Conservation (phyloP, 1,284 basidiomycete genomes). For the Bjerkandera adusta region DNA sequence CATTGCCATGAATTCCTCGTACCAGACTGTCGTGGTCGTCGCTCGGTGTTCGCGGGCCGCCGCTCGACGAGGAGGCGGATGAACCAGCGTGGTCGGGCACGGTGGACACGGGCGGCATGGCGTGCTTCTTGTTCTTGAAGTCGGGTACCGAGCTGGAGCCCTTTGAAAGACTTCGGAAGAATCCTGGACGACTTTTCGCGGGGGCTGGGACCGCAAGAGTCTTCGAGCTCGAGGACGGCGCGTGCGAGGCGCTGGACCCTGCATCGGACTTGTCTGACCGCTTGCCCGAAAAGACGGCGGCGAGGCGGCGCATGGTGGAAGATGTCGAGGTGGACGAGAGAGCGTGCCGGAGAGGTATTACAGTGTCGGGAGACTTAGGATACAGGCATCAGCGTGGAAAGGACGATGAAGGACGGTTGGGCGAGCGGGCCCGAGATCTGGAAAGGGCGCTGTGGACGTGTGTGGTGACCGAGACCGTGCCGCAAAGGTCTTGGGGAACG, state of each 20-base stretch:
- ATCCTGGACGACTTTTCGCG: conserved; percentile 26
- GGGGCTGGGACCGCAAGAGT: conserved; percentile 9
- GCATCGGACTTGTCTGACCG: conserved; percentile 46
- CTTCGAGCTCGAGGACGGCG: conserved; percentile 14
- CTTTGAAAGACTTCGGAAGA: conserved; percentile 32
- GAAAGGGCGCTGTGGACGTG: not conserved
- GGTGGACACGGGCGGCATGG: conserved; percentile 21
- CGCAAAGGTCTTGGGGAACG: not conserved
- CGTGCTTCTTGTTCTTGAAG: conserved; percentile 9
- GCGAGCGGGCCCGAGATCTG: conserved; percentile 1
- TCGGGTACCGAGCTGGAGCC: conserved; percentile 19
- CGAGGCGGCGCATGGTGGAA: conserved; percentile 47
- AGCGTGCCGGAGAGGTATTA: conserved; percentile 1
- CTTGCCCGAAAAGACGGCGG: conserved; percentile 52
- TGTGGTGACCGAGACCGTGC: conserved; percentile 1
- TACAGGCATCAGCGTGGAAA: conserved; percentile 11
- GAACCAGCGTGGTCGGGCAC: conserved; percentile 32
- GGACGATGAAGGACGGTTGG: not conserved
- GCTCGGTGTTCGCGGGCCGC: conserved; percentile 58
- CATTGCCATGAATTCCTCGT: conserved; percentile 24
- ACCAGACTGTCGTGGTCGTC: conserved; percentile 47
- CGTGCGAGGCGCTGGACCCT: conserved; percentile 23
- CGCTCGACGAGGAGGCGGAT: conserved; percentile 58
- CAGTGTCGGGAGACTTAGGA: not conserved
- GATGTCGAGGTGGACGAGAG: not conserved